Evolutionary conservation across 2,329 filamentous ascomycete genomes (phyloP), one percentile per base, ranked within the genome.

Genomic region (Drechslerella coelobrocha): DNA sequence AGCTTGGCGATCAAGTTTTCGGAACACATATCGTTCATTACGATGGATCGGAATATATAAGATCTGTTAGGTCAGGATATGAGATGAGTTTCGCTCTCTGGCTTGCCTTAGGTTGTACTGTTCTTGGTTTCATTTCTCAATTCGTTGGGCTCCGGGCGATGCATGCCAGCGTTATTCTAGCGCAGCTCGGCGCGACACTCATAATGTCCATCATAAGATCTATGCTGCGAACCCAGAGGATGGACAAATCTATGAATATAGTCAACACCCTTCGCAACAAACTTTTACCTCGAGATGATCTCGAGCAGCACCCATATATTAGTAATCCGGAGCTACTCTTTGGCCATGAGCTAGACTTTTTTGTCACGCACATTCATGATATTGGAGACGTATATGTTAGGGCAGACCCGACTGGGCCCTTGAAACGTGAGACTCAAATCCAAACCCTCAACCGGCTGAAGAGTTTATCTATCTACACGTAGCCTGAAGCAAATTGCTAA

Each of bases 211-310:
- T 50, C 17, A 26, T 50, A 9, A 23, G 47, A n/a, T 5, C 47
- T 10, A 50, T 50, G n/a, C 23, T 50, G n/a, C 47, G 47, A 24
- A 50, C 47, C n/a, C 47, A 50, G 47, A 10, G 47, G 4, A 50
- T 8, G 7, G 47, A 50, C 23, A 50, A 50, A n/a, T 23, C n/a
- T 23, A 27, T 23, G 9, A 50, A 50, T 26, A 8, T 45, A 17
- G 17, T 45, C 41, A 7, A n/a, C 41, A 27, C 7, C 7, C n/a
- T 26, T 8, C 47, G 4, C 3, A 50, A 21, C 10, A 21, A 21
- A 17, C 7, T 8, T 45, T 21, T n/a, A n/a, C n/a, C 41, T 45
- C 41, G 7, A 6, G 7, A 45, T 7, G n/a, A 7, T 17, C n/a
- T 7, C 14, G 41, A 45, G 19, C 7, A 45, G 19, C 41, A 45